phyloP scores from a whole-genome alignment of 2,329 filamentous ascomycete genomes.

The Penicillium sp. region DNA sequence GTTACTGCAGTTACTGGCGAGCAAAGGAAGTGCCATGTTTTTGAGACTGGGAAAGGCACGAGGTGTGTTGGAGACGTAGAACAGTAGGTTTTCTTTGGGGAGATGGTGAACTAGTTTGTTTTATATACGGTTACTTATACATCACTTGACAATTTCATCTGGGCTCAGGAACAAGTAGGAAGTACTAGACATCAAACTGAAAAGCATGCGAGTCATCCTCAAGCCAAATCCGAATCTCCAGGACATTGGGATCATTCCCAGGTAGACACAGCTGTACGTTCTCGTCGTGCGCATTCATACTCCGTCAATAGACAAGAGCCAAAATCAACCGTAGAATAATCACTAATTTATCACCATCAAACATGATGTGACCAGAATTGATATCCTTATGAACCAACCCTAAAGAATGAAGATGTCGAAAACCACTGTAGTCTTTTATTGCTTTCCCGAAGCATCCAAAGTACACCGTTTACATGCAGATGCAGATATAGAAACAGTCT shows the following conservation, averaged over 20 bases:
- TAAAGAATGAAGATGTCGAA: slow-evolving; percentile 76
- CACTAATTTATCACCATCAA: slow-evolving; percentile 47
- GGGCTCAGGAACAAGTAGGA: neutral
- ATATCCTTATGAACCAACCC: slow-evolving; percentile 89
- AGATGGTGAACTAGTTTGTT: neutral
- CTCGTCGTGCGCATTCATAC: neutral
- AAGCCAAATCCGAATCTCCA: slow-evolving; percentile 1
- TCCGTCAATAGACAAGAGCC: neutral
- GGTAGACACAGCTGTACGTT: neutral
- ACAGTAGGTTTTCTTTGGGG: neutral
- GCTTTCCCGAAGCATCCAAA: neutral
- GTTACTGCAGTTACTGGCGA: neutral
- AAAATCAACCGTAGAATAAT: slow-evolving; percentile 6
- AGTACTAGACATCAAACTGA: neutral
- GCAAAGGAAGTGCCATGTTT: neutral
- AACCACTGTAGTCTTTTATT: neutral
- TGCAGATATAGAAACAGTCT: too few species aligned
- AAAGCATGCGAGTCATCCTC: neutral
- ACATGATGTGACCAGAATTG: slow-evolving; percentile 88
- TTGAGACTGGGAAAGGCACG: neutral
- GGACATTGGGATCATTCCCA: slow-evolving; percentile 2
- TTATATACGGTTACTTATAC: neutral
- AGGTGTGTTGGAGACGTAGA: neutral
- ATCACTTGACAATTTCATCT: neutral
- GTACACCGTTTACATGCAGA: neutral